phyloP scores from a whole-genome alignment of 805 yeast genomes.

The Yarrowia sp. region DNA sequence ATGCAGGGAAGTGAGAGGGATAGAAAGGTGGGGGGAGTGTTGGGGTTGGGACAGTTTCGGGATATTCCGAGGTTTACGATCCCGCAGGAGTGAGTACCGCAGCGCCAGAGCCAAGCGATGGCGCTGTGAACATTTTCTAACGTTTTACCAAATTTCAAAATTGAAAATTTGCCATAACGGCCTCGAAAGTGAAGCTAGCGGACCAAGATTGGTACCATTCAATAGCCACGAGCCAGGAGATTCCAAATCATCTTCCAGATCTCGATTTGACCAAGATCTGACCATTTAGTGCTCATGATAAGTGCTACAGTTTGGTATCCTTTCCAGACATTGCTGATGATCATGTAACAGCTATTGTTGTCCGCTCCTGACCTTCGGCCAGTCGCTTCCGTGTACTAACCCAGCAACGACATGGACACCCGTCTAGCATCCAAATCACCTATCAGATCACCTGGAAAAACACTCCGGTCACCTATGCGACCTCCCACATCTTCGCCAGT shows the following conservation, averaged over 20 bases:
- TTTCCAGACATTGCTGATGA: too few species aligned
- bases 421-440: background rate
- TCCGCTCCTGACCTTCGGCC: background rate
- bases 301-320: too few species aligned
- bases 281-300: too few species aligned
- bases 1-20: background rate
- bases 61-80: slow-evolving; percentile 9
- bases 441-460: background rate
- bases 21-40: background rate
- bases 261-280: too few species aligned
- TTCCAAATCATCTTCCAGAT: too few species aligned
- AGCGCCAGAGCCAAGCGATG: too few species aligned
- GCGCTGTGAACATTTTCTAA: background rate
- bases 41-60: background rate
- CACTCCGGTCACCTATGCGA: slow-evolving; percentile 8
- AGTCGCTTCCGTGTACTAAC: background rate
- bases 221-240: too few species aligned
- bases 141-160: too few species aligned
- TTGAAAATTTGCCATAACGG: too few species aligned
- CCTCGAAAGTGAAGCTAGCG: too few species aligned
- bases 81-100: slow-evolving; percentile 9
- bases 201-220: too few species aligned
- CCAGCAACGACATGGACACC: background rate
- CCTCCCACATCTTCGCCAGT: background rate
- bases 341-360: background rate